Conservation (phyloP, 768 basidiomycete genomes). For the Lentinula lateritia region DNA sequence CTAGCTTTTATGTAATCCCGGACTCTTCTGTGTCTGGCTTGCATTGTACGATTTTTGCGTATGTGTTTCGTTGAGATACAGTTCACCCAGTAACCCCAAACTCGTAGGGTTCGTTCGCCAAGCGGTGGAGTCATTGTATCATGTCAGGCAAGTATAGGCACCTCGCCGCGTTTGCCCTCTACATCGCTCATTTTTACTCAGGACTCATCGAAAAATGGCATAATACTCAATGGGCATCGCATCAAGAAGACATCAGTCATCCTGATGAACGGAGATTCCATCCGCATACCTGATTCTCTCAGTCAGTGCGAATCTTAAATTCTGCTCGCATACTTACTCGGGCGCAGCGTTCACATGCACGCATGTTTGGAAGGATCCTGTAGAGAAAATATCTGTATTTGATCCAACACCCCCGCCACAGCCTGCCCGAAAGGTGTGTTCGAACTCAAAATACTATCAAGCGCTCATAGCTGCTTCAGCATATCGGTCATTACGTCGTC, state of each 20-base stretch:
- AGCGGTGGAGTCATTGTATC: slow-evolving; percentile 73
- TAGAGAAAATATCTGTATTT: slow-evolving; percentile 49
- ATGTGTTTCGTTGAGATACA: slow-evolving; percentile 16
- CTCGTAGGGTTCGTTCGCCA: slow-evolving; percentile 57
- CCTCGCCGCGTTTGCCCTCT: neutral
- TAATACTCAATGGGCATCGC: slow-evolving; percentile 62
- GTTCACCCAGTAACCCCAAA: neutral
- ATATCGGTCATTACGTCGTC: slow-evolving; percentile 63
- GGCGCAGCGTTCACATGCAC: slow-evolving; percentile 60
- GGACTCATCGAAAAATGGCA: slow-evolving; percentile 77
- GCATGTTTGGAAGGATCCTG: slow-evolving; percentile 48
- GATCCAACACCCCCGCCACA: slow-evolving; percentile 57
- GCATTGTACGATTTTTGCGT: slow-evolving; percentile 82
- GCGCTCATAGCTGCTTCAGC: slow-evolving; percentile 27
- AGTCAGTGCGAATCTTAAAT: slow-evolving; percentile 26
- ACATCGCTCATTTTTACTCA: slow-evolving; percentile 19
- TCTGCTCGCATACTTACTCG: neutral
- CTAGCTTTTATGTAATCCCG: slow-evolving; percentile 57
- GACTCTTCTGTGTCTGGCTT: slow-evolving; percentile 61
- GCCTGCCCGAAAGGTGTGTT: slow-evolving; percentile 46
- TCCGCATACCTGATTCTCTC: slow-evolving; percentile 64
- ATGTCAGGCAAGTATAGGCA: slow-evolving; percentile 50
- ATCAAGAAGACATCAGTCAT: slow-evolving; percentile 65
- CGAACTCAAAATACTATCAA: neutral
- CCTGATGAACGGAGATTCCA: slow-evolving; percentile 69